phyloP scores from a whole-genome alignment of 257 asterid species.

The Solanum clarkiae region DNA sequence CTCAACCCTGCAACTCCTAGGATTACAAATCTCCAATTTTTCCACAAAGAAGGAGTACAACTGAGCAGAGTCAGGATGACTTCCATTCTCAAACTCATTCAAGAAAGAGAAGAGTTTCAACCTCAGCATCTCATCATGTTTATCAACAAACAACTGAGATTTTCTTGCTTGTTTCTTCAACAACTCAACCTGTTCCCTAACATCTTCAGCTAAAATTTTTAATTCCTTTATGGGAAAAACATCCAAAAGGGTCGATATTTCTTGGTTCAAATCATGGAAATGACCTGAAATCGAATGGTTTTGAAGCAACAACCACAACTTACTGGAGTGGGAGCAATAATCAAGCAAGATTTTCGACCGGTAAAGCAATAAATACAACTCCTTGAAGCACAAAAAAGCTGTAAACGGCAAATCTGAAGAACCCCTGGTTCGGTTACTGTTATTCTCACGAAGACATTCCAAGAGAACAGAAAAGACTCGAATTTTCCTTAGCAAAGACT shows the following conservation, averaged over 20 bases:
- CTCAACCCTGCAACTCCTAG: constrained; percentile 49
- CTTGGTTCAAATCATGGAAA: constrained; percentile 77
- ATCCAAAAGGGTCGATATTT: constrained; percentile 76
- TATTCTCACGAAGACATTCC: constrained; percentile 41
- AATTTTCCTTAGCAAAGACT: constrained; percentile 57
- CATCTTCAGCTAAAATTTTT: constrained; percentile 43
- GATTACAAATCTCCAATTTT: constrained; percentile 39
- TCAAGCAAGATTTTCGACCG: constrained; percentile 76
- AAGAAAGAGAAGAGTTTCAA: constrained; percentile 51
- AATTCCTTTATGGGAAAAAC: constrained; percentile 51
- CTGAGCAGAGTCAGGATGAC: constrained; percentile 34
- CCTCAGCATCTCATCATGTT: constrained; percentile 46
- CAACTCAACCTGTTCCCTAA: constrained; percentile 56
- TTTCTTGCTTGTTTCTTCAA: constrained; percentile 53
- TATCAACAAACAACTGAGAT: constrained; percentile 37
- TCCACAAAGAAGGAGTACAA: constrained; percentile 40
- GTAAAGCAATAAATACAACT: constrained; percentile 83
- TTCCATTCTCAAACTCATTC: constrained; percentile 60
- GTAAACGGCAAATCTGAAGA: constrained; percentile 26
- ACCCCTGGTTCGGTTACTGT: neutral
- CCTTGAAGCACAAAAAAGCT: constrained; percentile 65
- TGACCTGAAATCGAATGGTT: constrained; percentile 63
- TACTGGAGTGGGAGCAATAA: constrained; percentile 56
- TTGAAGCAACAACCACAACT: constrained; percentile 81
- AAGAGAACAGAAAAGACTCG: constrained; percentile 47